Evolutionary conservation across 2,329 filamentous ascomycete genomes (phyloP).

Genomic region (Rutstroemia sp.): DNA sequence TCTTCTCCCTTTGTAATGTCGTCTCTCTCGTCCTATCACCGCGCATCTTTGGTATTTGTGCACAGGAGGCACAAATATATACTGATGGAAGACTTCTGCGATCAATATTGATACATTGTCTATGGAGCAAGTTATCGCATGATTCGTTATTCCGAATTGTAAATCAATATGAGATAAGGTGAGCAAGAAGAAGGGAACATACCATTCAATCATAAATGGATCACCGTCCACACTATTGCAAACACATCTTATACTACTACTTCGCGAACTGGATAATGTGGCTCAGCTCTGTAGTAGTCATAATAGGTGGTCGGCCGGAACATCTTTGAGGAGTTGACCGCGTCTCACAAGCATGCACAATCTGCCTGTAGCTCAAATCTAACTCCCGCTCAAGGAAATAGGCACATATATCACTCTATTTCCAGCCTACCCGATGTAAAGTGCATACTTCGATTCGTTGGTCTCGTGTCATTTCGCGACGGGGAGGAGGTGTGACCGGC

Average conservation of each 20-base stretch:
- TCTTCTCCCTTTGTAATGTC: slow-evolving; percentile 10
- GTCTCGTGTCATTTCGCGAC: neutral
- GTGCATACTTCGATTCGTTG: neutral
- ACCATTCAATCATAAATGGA: slow-evolving; percentile 59
- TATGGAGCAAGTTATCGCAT: slow-evolving; percentile 59
- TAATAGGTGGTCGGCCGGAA: too few relatives aligned
- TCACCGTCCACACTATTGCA: slow-evolving; percentile 39
- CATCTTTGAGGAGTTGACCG: too few relatives aligned
- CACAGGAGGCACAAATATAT: slow-evolving; percentile 58
- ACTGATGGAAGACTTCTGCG: slow-evolving; percentile 48
- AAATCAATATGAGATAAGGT: slow-evolving; percentile 5
- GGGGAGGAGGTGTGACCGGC: neutral
- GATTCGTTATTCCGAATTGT: slow-evolving; percentile 42
- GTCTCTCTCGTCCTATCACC: slow-evolving; percentile 40
- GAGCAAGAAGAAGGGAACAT: slow-evolving; percentile 23
- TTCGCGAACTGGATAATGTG: slow-evolving; percentile 35
- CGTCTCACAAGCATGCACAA: too few relatives aligned
- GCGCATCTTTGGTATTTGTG: slow-evolving; percentile 49
- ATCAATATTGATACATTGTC: slow-evolving; percentile 53
- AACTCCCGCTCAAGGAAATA: too few relatives aligned
- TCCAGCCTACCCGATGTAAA: too few relatives aligned
- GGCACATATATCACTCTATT: too few relatives aligned
- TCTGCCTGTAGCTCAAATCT: too few relatives aligned
- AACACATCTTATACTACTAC: slow-evolving; percentile 44
- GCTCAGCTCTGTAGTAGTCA: slow-evolving; percentile 20